Evolutionary conservation across 140 eudicot genomes (phyloP).

Genomic region (Flaveria floridana): DNA sequence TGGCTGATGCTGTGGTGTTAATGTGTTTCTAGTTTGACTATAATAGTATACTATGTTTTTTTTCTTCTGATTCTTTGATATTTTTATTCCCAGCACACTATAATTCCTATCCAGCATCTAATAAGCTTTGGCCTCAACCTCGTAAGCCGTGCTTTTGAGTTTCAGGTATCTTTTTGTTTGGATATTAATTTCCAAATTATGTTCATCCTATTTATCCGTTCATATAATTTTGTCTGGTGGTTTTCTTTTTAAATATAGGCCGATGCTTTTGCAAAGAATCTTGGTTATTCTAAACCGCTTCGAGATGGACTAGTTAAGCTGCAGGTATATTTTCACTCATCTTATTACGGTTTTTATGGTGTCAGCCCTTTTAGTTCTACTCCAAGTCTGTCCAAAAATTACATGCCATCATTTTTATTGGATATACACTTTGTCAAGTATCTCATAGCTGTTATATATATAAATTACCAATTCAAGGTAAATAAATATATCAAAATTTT

Average conservation of each 20-base stretch:
- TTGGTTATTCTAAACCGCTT: conserved; percentile 80
- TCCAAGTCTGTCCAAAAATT: background rate
- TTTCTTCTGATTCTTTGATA: background rate
- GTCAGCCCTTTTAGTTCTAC: background rate
- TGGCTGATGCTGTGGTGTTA: background rate
- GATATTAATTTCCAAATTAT: background rate
- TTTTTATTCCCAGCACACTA: conserved; percentile 72
- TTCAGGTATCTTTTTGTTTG: conserved; percentile 57
- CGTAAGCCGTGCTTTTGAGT: conserved; percentile 93
- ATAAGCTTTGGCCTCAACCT: conserved; percentile 86
- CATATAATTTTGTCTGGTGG: conserved; percentile 12
- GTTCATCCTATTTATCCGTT: background rate
- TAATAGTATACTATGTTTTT: background rate
- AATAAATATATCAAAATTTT: background rate
- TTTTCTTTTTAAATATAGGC: conserved; percentile 49
- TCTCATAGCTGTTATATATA: background rate
- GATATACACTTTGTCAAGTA: conserved; percentile 7
- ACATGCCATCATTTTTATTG: conserved; percentile 8
- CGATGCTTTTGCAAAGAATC: conserved; percentile 95
- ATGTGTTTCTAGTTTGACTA: background rate
- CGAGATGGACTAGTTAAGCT: conserved; percentile 90
- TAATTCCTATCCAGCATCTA: conserved; percentile 82
- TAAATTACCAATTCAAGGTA: background rate
- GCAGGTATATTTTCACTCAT: conserved; percentile 50
- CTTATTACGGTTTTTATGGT: background rate